Evolutionary conservation across 306 rosid genomes (phyloP), one percentile per base, ranked within the genome.

Genomic region (Acacia crassicarpa): DNA sequence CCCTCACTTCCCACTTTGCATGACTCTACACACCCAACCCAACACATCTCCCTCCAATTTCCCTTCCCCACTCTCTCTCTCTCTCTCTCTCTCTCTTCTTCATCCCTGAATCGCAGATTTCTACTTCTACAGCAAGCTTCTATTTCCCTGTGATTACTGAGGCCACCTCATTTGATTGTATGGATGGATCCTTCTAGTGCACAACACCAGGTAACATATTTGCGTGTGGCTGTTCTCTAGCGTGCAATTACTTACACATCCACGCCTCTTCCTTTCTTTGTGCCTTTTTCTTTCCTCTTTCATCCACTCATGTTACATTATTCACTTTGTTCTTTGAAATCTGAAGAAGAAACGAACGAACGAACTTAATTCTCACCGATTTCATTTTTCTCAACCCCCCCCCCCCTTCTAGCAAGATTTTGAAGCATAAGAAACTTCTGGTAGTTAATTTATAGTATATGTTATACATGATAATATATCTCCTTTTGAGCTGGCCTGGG

Each of bases 181-280:
- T 89, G 89, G 88, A 95, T 95, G 97, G 97, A 95, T 90, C 86
- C 97, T 88, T 90, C 95, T 45, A 86, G 76, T 83, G 97, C 79
- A 84, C 93, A 88, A 81, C 89, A 86, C 67, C 97, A 91, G 95
- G 99, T 95, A 83, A 77, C 84, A 68, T 54, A 8, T 56, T 0
- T 56, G 11, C 1, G 7, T 49, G 19, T 14, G 62, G 33, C 4
- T 2, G 5, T 14, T 33, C 14, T 33, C 6, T 67, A 0, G 12
- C 62, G 2, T 8, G 19, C 71, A 15, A 66, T 66, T 33, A 35
- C 51, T 25, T 4, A 27, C 17, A 51, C 58, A 17, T 6, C 20
- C 22, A 66, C 51, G 4, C 15, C 22, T 58, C 8, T 0, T 15
- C 38, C 7, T 65, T 70, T 33, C 72, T n/a, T n/a, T n/a, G n/a